Conservation (phyloP, 2,329 filamentous ascomycete species). For the Fusarium sp. region DNA sequence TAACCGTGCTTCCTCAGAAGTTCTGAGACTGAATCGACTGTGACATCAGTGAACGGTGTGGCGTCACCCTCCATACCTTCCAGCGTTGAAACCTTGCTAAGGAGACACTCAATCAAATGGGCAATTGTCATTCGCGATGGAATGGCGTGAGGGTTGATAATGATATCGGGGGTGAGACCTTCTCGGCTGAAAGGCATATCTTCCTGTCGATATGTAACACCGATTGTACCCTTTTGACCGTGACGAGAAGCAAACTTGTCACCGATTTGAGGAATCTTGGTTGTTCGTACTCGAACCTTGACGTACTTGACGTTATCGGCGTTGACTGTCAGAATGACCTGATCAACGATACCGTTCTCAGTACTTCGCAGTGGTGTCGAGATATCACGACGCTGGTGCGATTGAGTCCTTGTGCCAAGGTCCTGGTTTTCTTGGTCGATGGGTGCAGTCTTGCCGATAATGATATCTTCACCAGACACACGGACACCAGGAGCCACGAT, state of each 20-base stretch:
- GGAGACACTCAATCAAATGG: conserved; percentile 98
- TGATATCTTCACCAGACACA: conserved; percentile 97
- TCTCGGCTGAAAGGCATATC: conserved; percentile 98
- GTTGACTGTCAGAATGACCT: conserved; percentile 93
- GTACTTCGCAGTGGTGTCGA: conserved; percentile 95
- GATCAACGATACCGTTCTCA: conserved; percentile 95
- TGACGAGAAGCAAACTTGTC: conserved; percentile 99
- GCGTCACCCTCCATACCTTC: conserved; percentile 97
- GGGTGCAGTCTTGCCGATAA: conserved; percentile 98
- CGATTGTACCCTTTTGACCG: conserved; percentile 98
- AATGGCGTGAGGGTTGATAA: conserved; percentile 99
- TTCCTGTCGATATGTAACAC: conserved; percentile 96
- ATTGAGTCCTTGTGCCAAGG: conserved; percentile 87
- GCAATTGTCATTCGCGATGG: conserved; percentile 99
- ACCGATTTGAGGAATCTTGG: conserved; percentile 97
- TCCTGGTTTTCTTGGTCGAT: conserved; percentile 94
- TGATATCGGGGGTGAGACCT: conserved; percentile 91
- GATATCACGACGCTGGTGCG: conserved; percentile 93
- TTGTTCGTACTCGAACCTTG: conserved; percentile 96
- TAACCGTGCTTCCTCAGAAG: conserved; percentile 90
- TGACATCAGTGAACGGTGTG: conserved; percentile 97
- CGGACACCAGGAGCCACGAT: conserved; percentile 93
- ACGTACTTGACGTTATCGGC: conserved; percentile 94
- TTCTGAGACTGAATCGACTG: conserved; percentile 90
- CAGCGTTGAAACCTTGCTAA: conserved; percentile 94